Percentiles rank a stretch among this genome's conserved stretches.
phyloP scores from a whole-genome alignment of 2,329 filamentous ascomycete genomes.

The Cladosporium austrohemisphaericum region DNA sequence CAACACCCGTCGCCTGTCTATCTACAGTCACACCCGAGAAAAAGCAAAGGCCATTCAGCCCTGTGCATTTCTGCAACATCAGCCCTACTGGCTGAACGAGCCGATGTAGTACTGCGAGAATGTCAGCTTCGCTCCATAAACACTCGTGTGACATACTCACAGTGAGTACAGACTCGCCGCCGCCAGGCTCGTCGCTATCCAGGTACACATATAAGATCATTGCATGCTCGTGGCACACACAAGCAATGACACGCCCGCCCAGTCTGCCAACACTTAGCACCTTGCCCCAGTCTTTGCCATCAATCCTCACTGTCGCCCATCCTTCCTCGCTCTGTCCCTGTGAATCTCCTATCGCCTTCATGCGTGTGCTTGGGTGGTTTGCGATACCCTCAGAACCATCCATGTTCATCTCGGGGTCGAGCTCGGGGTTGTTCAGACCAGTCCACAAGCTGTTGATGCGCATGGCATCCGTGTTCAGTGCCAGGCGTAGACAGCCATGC shows the following conservation, averaged over 20 bases:
- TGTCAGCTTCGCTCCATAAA: slow-evolving; percentile 20
- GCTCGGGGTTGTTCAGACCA: slow-evolving; percentile 77
- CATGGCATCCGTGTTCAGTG: slow-evolving; percentile 77
- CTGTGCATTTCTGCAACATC: background rate
- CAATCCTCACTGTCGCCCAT: slow-evolving; percentile 87
- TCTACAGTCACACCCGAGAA: background rate
- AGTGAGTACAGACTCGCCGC: slow-evolving; percentile 71
- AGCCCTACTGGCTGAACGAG: slow-evolving; percentile 47
- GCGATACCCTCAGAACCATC: slow-evolving; percentile 63
- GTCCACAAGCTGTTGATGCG: slow-evolving; percentile 84
- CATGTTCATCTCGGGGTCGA: slow-evolving; percentile 72
- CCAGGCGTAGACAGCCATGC: slow-evolving; percentile 79
- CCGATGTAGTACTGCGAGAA: slow-evolving; percentile 53
- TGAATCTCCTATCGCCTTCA: slow-evolving; percentile 57
- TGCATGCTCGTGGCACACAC: slow-evolving; percentile 76
- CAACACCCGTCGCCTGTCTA: too few relatives aligned
- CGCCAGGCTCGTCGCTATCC: slow-evolving; percentile 64
- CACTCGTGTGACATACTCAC: slow-evolving; percentile 44
- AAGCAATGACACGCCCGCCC: slow-evolving; percentile 88
- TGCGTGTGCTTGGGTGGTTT: slow-evolving; percentile 76
- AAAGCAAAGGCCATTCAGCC: slow-evolving; percentile 6
- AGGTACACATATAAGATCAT: slow-evolving; percentile 81
- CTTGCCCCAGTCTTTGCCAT: slow-evolving; percentile 89
- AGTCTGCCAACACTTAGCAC: slow-evolving; percentile 90
- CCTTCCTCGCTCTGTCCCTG: slow-evolving; percentile 68